Conservation (phyloP, 495 filamentous ascomycete genomes). For the Collariella sp. region DNA sequence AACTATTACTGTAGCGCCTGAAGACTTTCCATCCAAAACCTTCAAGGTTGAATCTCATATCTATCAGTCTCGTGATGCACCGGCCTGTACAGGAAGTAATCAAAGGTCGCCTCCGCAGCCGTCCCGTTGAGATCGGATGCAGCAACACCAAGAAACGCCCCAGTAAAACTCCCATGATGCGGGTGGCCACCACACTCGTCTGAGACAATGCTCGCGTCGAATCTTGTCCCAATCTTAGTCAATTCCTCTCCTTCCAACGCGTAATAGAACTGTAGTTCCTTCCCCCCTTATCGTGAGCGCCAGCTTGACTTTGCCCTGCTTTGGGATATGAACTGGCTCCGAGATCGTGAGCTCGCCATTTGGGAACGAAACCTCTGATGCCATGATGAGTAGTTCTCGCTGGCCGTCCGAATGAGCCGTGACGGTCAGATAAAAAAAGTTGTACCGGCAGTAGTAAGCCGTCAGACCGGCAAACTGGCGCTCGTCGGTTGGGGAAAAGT, state of each 20-base stretch:
- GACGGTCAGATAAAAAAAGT: conserved; percentile 51
- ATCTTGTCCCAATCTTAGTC: conserved; percentile 43
- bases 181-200: conserved; percentile 52
- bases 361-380: conserved; percentile 44
- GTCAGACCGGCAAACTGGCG: conserved; percentile 49
- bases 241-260: conserved; percentile 36
- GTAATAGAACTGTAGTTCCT: conserved; percentile 44
- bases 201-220: conserved; percentile 45
- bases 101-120: conserved; percentile 39
- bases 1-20: too few species aligned
- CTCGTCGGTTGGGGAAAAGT: conserved; percentile 45
- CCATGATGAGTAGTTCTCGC: conserved; percentile 44
- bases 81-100: conserved; percentile 44
- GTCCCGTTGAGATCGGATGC: conserved; percentile 47
- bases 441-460: conserved; percentile 51
- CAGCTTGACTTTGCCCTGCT: conserved; percentile 43
- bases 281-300: conserved; percentile 40
- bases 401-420: conserved; percentile 46
- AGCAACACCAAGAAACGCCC: conserved; percentile 48
- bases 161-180: conserved; percentile 49
- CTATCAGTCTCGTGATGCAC: conserved; percentile 39
- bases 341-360: conserved; percentile 30
- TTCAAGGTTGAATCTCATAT: too few species aligned
- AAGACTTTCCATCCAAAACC: too few species aligned
- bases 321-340: conserved; percentile 36